Base-by-base conservation (phyloP, 306 rosid species). In the Cicer chorassanicum region DNA sequence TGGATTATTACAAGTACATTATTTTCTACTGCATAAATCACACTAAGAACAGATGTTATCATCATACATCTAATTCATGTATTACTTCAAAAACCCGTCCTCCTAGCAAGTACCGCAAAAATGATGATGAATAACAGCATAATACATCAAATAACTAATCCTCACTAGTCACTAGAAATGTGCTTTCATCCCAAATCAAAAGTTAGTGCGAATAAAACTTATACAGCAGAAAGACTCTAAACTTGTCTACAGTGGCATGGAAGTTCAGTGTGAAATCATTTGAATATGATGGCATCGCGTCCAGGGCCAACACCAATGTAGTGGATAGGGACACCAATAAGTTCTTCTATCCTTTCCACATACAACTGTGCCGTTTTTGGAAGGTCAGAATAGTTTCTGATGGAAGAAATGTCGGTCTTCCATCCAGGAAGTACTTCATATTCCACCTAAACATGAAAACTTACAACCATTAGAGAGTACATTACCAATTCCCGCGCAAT, bases 281-380 rank as follows among this genome's bases (percentile, higher is more conserved):
- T 94, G 83, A 60, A 85, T 38, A 94, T 87, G 73, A 94, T 93
- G 6, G 99, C 98, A 80, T 94, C 99, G 1, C 99, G 97, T 61
- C 99, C 96, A 21, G 98, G 96, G 7, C 99, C 93, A 46, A 94
- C 92, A 76, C 99, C 99, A 54, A 92, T 84, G 86, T 94, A 94
- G 83, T 92, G 90, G 70, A 94, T 76, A 11, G 99, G 99, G 64
- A 92, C 80, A 34, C 96, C 96, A 29, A 82, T 89, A 40, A 90
- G 97, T 80, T 95, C 92, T 84, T 92, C 98, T 68, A 95, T 88
- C 88, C 98, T 90, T 86, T 90, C 89, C 71, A 94, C 93, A 6
- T 90, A 94, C 50, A 55, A 75, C 2, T 85, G 86, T 6, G 99
- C 97, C 41, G 89, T 89, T 82, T 82, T 86, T 11, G 99, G 99